Percentiles rank a stretch among this genome's conserved stretches.
These are phyloP conservation scores for Penicillium lividum DNA, from an alignment of 495 filamentous ascomycete genomes.

Conservation along the genomic window DNA sequence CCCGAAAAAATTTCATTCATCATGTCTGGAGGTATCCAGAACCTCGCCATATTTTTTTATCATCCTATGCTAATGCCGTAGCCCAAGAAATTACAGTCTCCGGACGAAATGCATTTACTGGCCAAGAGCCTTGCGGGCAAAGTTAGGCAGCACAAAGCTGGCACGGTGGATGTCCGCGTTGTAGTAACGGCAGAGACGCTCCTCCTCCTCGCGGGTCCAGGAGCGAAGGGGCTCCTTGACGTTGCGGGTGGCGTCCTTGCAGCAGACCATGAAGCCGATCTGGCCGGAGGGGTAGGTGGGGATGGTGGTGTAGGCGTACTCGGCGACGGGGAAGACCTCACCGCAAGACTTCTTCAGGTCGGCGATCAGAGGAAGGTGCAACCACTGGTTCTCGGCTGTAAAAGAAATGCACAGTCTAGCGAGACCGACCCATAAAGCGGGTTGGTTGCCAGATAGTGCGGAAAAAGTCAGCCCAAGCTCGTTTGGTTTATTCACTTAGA, in stretches of 20 bases:
- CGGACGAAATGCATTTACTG: constrained; percentile 23
- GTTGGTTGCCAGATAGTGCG: constrained; percentile 37
- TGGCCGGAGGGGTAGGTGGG: constrained; percentile 98
- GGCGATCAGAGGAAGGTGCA: constrained; percentile 87
- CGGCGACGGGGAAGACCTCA: constrained; percentile 94
- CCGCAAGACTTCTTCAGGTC: constrained; percentile 93
- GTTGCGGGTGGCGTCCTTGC: constrained; percentile 84
- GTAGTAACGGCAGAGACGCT: constrained; percentile 90
- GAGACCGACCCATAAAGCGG: constrained; percentile 39
- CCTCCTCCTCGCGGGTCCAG: constrained; percentile 85
- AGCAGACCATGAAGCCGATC: constrained; percentile 99
- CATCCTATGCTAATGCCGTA: constrained; percentile 3
- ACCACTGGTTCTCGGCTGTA: constrained; percentile 98
- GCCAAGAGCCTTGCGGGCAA: constrained; percentile 75
- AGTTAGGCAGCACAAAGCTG: constrained; percentile 88
- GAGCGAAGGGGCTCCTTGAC: constrained; percentile 77
- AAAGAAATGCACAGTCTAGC: constrained; percentile 27
- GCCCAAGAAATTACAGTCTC: constrained; percentile 8
- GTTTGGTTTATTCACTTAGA: not conserved
- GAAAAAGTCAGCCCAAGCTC: constrained; percentile 31
- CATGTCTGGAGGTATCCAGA: constrained; percentile 18
- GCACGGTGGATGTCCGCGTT: constrained; percentile 94
- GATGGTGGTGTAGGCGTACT: constrained; percentile 99
- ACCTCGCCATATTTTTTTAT: constrained; percentile 11
- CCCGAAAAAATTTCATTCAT: constrained; percentile 13